Percentiles rank a stretch among this genome's conserved stretches.
Conservation (phyloP, 257 asterid genomes). For the Solanum arcanum region DNA sequence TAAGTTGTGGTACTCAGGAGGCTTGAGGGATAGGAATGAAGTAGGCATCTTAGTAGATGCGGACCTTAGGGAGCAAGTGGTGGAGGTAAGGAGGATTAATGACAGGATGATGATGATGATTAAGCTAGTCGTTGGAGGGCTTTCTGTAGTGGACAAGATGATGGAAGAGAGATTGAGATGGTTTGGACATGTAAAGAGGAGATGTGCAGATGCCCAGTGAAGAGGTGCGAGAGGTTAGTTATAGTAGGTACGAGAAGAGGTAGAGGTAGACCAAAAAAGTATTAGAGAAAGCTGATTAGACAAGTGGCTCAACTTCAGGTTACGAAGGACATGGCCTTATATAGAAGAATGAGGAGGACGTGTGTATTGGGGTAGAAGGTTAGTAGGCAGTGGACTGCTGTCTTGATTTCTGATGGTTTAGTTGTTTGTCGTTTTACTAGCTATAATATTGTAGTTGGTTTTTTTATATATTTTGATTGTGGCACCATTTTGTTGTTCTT, state of each 20-base stretch:
- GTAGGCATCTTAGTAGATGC: too few relatives aligned
- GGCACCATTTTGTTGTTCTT: neutral
- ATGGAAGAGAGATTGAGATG: neutral
- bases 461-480: too few relatives aligned
- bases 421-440: neutral
- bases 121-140: too few relatives aligned
- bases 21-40: too few relatives aligned
- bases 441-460: neutral
- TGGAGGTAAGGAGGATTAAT: too few relatives aligned
- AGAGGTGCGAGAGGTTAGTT: too few relatives aligned
- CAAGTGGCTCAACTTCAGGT: neutral
- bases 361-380: neutral
- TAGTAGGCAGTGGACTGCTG: neutral
- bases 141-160: neutral
- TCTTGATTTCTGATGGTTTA: neutral
- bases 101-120: too few relatives aligned
- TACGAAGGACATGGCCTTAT: neutral
- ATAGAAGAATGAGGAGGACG: neutral
- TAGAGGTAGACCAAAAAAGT: neutral
- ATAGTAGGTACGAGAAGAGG: neutral
- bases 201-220: neutral
- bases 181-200: neutral
- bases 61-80: too few relatives aligned
- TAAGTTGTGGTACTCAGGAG: neutral
- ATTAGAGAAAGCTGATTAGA: neutral